Percentiles rank a stretch among this genome's conserved stretches.
These are phyloP conservation scores for Arthroderma sp. DNA, from an alignment of 2,329 filamentous ascomycete genomes.

Conservation along the genomic window DNA sequence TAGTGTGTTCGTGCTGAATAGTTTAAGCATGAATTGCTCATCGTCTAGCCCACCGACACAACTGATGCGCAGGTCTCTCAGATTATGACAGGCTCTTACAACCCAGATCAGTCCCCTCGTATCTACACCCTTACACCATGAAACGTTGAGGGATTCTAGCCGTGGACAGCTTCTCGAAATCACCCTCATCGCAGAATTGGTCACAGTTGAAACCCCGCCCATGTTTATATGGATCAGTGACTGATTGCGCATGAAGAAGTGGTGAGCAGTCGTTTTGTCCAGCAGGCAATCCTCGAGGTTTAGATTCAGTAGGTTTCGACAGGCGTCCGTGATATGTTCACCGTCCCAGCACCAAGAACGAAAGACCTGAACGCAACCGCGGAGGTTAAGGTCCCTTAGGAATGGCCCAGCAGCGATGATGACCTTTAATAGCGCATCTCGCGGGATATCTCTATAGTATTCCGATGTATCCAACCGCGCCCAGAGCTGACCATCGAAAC, in stretches of 20 bases:
- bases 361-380: slow-evolving; percentile 79
- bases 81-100: slow-evolving; percentile 55
- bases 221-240: slow-evolving; percentile 75
- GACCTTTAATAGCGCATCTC: slow-evolving; percentile 69
- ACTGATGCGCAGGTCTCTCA: slow-evolving; percentile 69
- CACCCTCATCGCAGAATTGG: slow-evolving; percentile 74
- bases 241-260: slow-evolving; percentile 64
- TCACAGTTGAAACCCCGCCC: slow-evolving; percentile 64
- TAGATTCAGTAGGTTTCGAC: slow-evolving; percentile 74
- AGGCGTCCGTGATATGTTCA: slow-evolving; percentile 58
- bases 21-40: slow-evolving; percentile 53
- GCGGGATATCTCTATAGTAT: slow-evolving; percentile 79
- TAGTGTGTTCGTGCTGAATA: slow-evolving; percentile 70
- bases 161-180: slow-evolving; percentile 68
- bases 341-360: slow-evolving; percentile 66
- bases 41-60: slow-evolving; percentile 72
- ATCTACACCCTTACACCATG: slow-evolving; percentile 82
- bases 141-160: slow-evolving; percentile 76
- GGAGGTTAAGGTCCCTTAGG: slow-evolving; percentile 75
- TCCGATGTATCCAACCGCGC: slow-evolving; percentile 67
- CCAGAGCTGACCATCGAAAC: slow-evolving; percentile 94
- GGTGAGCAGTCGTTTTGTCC: slow-evolving; percentile 63
- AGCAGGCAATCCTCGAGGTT: slow-evolving; percentile 84
- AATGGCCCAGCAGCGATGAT: slow-evolving; percentile 79
- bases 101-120: slow-evolving; percentile 61